Conservation (phyloP, 2,329 filamentous ascomycete genomes). For the Fusarium longipes region DNA sequence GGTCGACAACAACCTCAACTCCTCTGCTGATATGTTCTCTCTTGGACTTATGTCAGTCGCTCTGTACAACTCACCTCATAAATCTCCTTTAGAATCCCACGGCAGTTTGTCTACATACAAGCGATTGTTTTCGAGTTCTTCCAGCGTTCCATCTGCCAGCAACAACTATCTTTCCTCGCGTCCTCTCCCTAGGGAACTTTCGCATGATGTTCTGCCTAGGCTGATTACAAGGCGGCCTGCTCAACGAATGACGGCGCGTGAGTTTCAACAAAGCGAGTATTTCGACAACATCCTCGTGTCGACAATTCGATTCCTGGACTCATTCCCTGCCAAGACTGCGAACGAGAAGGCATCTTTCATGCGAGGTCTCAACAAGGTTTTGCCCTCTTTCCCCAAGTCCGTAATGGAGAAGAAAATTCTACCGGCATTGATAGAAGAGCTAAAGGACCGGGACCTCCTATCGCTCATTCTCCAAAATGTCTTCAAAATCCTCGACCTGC, state of each 20-base stretch:
- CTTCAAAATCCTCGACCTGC: conserved; percentile 85
- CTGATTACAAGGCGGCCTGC: conserved; percentile 89
- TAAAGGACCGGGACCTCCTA: conserved; percentile 90
- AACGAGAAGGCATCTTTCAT: conserved; percentile 93
- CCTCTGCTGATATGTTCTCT: conserved; percentile 92
- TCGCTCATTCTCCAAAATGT: conserved; percentile 89
- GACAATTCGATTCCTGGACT: conserved; percentile 93
- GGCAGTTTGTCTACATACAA: conserved; percentile 87
- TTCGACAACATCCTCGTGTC: conserved; percentile 98
- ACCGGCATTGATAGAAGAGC: conserved; percentile 88
- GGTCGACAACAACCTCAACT: conserved; percentile 86
- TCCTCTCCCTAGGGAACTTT: conserved; percentile 82
- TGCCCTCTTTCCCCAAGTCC: conserved; percentile 91
- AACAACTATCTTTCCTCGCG: conserved; percentile 89
- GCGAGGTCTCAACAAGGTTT: conserved; percentile 84
- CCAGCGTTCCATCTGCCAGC: conserved; percentile 78
- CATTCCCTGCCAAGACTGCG: conserved; percentile 89
- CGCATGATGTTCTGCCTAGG: conserved; percentile 79
- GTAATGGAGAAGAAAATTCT: conserved; percentile 96
- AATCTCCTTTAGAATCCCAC: conserved; percentile 84
- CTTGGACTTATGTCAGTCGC: conserved; percentile 88
- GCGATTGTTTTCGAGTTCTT: conserved; percentile 80
- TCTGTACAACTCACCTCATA: conserved; percentile 94
- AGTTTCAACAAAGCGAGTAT: conserved; percentile 95
- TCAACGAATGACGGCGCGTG: conserved; percentile 85